These are phyloP conservation scores for Podila horticola DNA, from an alignment of 192 early-diverging fungal genomes.

Conservation along the genomic window DNA sequence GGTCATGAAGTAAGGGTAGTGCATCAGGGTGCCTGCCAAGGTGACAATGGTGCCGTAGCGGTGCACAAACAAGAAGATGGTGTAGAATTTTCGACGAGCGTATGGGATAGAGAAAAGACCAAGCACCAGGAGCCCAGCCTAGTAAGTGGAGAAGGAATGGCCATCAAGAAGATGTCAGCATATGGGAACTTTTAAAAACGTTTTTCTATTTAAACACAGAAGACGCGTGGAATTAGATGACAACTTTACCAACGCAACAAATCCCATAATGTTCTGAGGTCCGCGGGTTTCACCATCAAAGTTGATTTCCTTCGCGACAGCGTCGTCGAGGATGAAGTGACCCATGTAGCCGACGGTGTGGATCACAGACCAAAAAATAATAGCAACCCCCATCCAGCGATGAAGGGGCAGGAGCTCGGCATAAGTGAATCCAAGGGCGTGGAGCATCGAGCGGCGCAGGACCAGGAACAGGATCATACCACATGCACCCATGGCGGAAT, in stretches of 20 bases:
- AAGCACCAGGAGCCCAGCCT: neutral
- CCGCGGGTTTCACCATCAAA: constrained; percentile 2
- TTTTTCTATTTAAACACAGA: too few species aligned
- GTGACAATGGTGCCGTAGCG: constrained; percentile 1
- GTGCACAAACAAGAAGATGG: neutral
- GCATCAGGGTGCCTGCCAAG: neutral
- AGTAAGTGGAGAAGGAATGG: neutral
- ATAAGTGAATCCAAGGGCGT: constrained; percentile 20
- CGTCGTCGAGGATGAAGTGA: neutral
- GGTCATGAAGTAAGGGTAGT: neutral
- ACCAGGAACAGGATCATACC: constrained; percentile 13
- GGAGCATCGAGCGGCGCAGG: constrained; percentile 15
- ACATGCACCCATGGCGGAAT: constrained; percentile 9
- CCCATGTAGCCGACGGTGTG: constrained; percentile 1
- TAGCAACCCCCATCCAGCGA: constrained; percentile 6
- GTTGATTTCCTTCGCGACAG: neutral
- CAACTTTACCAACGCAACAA: neutral
- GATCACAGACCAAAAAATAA: constrained; percentile 6
- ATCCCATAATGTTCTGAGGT: neutral
- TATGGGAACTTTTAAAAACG: neutral
- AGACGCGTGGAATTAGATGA: neutral
- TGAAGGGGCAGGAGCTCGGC: constrained; percentile 14
- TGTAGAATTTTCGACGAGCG: neutral
- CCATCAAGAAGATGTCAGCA: neutral
- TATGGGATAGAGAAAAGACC: neutral